A percentile compares a stretch with the other conserved stretches of the same genome.
phyloP scores from a whole-genome alignment of 371 early-diverging fungal genomes.

The Mucor irregularis region DNA sequence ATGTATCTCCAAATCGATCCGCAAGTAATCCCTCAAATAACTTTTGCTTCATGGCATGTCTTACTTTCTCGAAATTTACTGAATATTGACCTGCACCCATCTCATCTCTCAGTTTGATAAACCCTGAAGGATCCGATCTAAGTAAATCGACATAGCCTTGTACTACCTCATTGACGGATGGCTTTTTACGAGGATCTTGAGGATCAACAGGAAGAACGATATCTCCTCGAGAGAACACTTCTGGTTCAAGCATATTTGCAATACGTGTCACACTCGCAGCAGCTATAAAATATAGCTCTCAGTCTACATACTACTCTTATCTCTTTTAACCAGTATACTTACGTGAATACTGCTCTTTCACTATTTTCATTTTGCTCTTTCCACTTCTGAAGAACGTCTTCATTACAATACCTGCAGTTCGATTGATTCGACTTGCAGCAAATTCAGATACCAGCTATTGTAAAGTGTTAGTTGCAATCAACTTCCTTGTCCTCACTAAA shows the following conservation, averaged over 20 bases:
- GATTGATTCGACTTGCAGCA: constrained; percentile 63
- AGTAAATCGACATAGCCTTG: constrained; percentile 69
- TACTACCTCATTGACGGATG: constrained; percentile 41
- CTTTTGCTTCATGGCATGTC: constrained; percentile 54
- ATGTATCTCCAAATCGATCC: constrained; percentile 71
- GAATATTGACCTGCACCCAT: constrained; percentile 74
- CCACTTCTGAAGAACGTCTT: constrained; percentile 54
- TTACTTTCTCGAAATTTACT: constrained; percentile 59
- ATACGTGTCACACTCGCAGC: constrained; percentile 56
- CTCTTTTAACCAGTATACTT: too few relatives aligned
- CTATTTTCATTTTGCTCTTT: constrained; percentile 46
- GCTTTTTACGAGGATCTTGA: constrained; percentile 36
- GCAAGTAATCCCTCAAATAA: constrained; percentile 67
- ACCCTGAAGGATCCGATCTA: constrained; percentile 56
- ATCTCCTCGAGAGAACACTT: constrained; percentile 46
- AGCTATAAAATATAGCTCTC: constrained; percentile 15
- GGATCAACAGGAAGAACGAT: constrained; percentile 52
- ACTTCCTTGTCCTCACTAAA: too few relatives aligned
- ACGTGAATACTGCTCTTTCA: constrained; percentile 45
- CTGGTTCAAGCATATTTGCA: constrained; percentile 52
- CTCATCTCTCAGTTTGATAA: constrained; percentile 68
- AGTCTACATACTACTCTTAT: neutral
- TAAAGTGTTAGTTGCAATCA: neutral
- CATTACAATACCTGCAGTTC: constrained; percentile 65
- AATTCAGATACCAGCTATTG: constrained; percentile 29